Percentiles rank a stretch among this genome's conserved stretches.
Conservation (phyloP, 129 eudicot species). For the Smallanthus sonchifolius region DNA sequence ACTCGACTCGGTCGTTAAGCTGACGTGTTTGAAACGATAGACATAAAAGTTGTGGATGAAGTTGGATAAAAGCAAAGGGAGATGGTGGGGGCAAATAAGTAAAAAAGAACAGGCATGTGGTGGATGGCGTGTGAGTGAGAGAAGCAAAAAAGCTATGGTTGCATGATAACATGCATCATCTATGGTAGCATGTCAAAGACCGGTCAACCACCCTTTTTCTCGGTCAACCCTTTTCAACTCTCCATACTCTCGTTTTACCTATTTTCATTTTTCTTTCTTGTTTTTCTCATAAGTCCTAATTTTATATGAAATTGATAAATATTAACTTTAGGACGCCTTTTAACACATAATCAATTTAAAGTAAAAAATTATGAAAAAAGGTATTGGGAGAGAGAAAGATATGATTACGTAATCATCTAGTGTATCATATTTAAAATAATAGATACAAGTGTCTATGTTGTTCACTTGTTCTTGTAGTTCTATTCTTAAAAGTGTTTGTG, state of each 20-base stretch:
- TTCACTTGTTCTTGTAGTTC: too few relatives aligned
- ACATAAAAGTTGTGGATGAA: not conserved
- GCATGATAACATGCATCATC: conserved; percentile 32
- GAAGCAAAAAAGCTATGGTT: conserved; percentile 20
- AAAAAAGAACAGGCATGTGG: conserved; percentile 21
- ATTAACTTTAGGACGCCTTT: too few relatives aligned
- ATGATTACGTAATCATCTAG: too few relatives aligned
- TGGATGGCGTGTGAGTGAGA: conserved; percentile 30
- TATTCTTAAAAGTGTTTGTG: too few relatives aligned
- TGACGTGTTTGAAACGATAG: too few relatives aligned
- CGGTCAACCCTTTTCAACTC: conserved; percentile 31
- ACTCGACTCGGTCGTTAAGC: not conserved
- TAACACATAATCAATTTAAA: too few relatives aligned
- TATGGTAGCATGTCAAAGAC: conserved; percentile 31
- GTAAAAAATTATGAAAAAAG: too few relatives aligned
- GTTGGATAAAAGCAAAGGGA: conserved; percentile 15
- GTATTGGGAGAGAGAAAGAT: too few relatives aligned
- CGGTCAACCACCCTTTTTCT: conserved; percentile 25
- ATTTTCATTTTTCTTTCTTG: not conserved
- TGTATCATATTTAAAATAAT: too few relatives aligned
- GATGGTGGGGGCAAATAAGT: not conserved
- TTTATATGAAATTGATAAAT: not conserved
- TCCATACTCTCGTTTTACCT: conserved; percentile 14
- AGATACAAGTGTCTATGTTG: too few relatives aligned
- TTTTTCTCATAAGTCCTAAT: not conserved